Base-by-base conservation (phyloP, 2,329 filamentous ascomycete species). In the Fusarium foetens region DNA sequence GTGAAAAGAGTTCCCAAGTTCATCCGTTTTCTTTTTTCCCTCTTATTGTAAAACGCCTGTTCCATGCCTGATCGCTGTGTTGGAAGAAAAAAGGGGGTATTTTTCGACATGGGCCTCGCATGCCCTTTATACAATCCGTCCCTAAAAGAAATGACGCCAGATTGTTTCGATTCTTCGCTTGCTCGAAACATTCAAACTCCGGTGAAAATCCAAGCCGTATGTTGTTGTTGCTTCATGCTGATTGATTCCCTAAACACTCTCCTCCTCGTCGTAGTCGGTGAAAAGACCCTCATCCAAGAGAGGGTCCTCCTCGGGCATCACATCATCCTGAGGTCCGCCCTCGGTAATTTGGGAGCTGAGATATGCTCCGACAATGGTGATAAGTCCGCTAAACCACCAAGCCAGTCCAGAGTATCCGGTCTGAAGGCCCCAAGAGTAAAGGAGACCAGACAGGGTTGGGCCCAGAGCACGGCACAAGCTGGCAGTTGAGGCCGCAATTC, bases 381-480 rank as follows among this genome's bases (percentile, higher is more conserved):
- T 90, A 7, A 92, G 77, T 13, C 92, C 94, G 72, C 92, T 95
- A 69, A 91, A 91, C 96, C 96, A 99, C 95, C 96, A 99, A 1
- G 94, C 92, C 38, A 98, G 86, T 25, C 94, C 94, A 8, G 94
- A 95, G 79, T 94, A 95, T 39, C 95, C 94, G 11, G 91, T 87
- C 72, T 90, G 87, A 39, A 97, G 87, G 55, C 96, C 96, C 58
- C 92, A 85, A 8, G 94, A 89, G 81, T 97, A 97, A 29, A 98
- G 87, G 33, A 94, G 84, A 4, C 96, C 96, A 6, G 95, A 97
- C 6, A 98, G 84, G 0, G 94, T 95, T 5, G 96, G 96, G 1
- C 95, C 95, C 69, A 98, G 92, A 0, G 94, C 94, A 60, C 96
- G 90, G 80, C 92, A 95, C 49, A 98, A 84, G 79, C 94, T 97